Base-by-base conservation (phyloP, 2,329 filamentous ascomycete species). In the Nemania abortiva region DNA sequence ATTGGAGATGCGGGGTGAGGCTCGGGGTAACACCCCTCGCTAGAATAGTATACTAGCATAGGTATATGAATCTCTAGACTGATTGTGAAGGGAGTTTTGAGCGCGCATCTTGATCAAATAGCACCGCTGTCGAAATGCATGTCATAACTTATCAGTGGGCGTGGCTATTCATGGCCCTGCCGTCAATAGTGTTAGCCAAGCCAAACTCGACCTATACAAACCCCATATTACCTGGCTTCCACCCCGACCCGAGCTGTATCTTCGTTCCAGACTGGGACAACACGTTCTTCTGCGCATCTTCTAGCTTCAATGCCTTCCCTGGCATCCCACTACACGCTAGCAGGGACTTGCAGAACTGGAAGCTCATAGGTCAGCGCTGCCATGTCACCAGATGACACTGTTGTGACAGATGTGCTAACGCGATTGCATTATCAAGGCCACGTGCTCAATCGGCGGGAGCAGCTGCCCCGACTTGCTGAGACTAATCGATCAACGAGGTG, bases 211-310 rank as follows among this genome's bases (percentile, higher is more conserved):
- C 77, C 1, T 79, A 75, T 39, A 72, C 74, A 42, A 85, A 85
- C 71, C 84, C 83, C 1, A 81, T 85, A 29, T 71, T 86, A 2
- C 81, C 84, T 3, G 84, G 83, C 13, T 85, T 82, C 61, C 78
- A 83, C 59, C 81, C 83, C 0, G 83, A 85, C 68, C 83, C 83
- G 1, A 82, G 79, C 53, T 83, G 83, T 65, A 79, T 82, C 24
- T 79, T 81, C 49, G 81, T 84, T 6, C 72, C 76, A 3, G 75
- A 81, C 31, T 77, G 74, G 77, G 72, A 82, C 39, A 72, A 79
- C 27, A 82, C 80, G 0, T 83, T 82, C 72, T 85, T 83, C 74
- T 83, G 83, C 60, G 82, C 81, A 0, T 79, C 79, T 1, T 84
- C 82, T 0, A 82, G 79, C n/a, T 85, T 85, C 74, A 76, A 81